Conservation (phyloP, 2,329 filamentous ascomycete species). For the Pseudogymnoascus sp. region DNA sequence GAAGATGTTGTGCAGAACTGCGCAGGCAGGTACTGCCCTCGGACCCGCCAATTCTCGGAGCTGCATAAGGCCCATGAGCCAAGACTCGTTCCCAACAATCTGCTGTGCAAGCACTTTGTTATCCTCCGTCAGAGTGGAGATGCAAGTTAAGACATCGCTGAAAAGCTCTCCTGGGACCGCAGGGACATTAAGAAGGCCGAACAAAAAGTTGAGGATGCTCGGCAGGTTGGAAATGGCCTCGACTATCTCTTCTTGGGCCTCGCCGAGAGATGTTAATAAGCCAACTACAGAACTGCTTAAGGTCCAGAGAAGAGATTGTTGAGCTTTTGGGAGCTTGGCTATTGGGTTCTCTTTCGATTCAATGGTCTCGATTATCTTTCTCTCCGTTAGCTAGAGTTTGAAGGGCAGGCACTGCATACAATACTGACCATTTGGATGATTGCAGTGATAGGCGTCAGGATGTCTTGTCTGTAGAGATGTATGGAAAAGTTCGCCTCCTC, state of each 20-base stretch:
- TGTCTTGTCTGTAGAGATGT: slow-evolving; percentile 56
- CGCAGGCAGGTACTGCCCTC: slow-evolving; percentile 51
- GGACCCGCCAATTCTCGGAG: slow-evolving; percentile 44
- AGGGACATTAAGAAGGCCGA: slow-evolving; percentile 43
- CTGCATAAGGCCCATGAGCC: slow-evolving; percentile 44
- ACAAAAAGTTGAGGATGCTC: slow-evolving; percentile 48
- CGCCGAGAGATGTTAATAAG: slow-evolving; percentile 48
- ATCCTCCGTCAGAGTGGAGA: slow-evolving; percentile 56
- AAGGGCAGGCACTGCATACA: background rate
- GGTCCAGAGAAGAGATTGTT: slow-evolving; percentile 48
- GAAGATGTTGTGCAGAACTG: slow-evolving; percentile 58
- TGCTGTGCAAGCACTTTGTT: slow-evolving; percentile 47
- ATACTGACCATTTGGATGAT: slow-evolving; percentile 46
- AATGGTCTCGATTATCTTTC: slow-evolving; percentile 28
- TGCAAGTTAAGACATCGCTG: slow-evolving; percentile 47
- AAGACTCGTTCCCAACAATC: slow-evolving; percentile 46
- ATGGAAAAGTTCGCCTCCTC: slow-evolving; percentile 63
- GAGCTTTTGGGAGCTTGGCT: slow-evolving; percentile 44
- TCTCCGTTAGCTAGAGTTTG: slow-evolving; percentile 13
- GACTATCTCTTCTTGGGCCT: slow-evolving; percentile 56
- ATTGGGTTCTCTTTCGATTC: slow-evolving; percentile 37
- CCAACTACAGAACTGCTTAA: slow-evolving; percentile 49
- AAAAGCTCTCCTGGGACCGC: slow-evolving; percentile 33
- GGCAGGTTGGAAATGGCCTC: slow-evolving; percentile 46
- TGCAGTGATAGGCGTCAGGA: slow-evolving; percentile 54